A percentile compares a stretch with the other conserved stretches of the same genome.
These are phyloP conservation scores for Leishmania braziliensis DNA, from an alignment of 208 protist genomes.

Conservation along the genomic window DNA sequence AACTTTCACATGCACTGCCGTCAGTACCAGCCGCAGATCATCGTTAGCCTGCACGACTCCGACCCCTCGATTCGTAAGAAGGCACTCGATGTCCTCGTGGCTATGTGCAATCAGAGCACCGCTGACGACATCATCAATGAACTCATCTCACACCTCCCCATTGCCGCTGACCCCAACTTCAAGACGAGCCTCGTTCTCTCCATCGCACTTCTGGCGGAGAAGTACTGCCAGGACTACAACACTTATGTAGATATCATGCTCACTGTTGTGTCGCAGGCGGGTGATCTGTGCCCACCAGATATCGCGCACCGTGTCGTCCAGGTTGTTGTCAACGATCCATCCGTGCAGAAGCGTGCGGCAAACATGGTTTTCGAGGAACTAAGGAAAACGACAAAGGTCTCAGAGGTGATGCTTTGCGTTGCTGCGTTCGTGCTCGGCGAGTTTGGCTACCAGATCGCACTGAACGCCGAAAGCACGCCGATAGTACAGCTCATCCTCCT, in stretches of 20 bases:
- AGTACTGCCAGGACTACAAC: constrained; percentile 91
- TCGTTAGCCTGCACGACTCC: constrained; percentile 93
- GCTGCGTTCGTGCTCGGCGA: constrained; percentile 96
- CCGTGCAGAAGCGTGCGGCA: constrained; percentile 96
- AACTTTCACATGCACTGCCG: constrained; percentile 76
- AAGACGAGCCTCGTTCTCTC: constrained; percentile 96
- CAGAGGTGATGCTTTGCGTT: constrained; percentile 62
- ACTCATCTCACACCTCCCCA: constrained; percentile 91
- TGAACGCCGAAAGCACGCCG: constrained; percentile 84
- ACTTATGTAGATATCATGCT: constrained; percentile 97
- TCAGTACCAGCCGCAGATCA: constrained; percentile 93
- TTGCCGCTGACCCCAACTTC: constrained; percentile 89
- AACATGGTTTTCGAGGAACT: constrained; percentile 66
- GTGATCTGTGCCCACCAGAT: constrained; percentile 95
- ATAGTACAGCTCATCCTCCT: constrained; percentile 88
- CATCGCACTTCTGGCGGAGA: constrained; percentile 96
- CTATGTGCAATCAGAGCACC: constrained; percentile 95
- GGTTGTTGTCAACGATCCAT: constrained; percentile 96
- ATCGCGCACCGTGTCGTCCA: constrained; percentile 93
- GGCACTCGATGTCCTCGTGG: constrained; percentile 97
- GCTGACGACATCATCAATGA: constrained; percentile 93
- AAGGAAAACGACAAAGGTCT: constrained; percentile 38
- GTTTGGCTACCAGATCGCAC: constrained; percentile 97
- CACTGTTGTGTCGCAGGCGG: constrained; percentile 94
- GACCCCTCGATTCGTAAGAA: constrained; percentile 98